Percentiles rank a stretch among this genome's conserved stretches.
Evolutionary conservation across 2,329 filamentous ascomycete species (phyloP).

Genomic region (Akanthomyces uredinophilus): DNA sequence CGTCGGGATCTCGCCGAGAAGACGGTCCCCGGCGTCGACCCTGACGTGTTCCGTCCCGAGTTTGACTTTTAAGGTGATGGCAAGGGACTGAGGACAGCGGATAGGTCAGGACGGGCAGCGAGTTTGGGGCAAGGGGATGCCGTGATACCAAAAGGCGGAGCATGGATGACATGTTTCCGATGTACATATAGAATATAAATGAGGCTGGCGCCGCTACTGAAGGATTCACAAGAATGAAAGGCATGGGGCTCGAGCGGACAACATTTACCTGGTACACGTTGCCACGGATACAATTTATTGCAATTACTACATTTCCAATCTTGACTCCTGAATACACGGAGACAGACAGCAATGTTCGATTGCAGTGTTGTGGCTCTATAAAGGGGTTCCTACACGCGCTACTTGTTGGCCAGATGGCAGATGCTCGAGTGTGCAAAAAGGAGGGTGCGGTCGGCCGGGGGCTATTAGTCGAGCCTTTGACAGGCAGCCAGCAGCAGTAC

Average conservation of each 20-base stretch:
- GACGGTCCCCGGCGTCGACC: constrained; percentile 85
- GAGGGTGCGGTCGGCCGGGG: too few species aligned
- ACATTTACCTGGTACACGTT: background rate
- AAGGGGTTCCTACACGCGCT: too few species aligned
- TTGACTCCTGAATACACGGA: too few species aligned
- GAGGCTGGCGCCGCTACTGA: background rate
- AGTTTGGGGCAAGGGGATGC: background rate
- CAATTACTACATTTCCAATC: background rate
- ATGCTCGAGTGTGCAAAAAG: too few species aligned
- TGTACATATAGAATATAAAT: constrained; percentile 12
- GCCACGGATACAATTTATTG: background rate
- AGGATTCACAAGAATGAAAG: background rate
- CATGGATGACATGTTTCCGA: background rate
- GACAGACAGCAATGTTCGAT: too few species aligned
- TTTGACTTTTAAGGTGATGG: constrained; percentile 67
- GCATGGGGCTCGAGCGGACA: background rate
- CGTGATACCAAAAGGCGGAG: background rate
- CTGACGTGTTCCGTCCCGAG: constrained; percentile 80
- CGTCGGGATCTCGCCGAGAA: constrained; percentile 80
- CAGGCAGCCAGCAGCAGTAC: too few species aligned
- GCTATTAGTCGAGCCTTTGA: too few species aligned
- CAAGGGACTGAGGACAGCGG: background rate
- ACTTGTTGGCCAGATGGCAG: too few species aligned
- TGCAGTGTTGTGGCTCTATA: too few species aligned
- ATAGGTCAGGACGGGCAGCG: background rate